phyloP scores from a whole-genome alignment of 805 yeast genomes.

The Candida verbasci region DNA sequence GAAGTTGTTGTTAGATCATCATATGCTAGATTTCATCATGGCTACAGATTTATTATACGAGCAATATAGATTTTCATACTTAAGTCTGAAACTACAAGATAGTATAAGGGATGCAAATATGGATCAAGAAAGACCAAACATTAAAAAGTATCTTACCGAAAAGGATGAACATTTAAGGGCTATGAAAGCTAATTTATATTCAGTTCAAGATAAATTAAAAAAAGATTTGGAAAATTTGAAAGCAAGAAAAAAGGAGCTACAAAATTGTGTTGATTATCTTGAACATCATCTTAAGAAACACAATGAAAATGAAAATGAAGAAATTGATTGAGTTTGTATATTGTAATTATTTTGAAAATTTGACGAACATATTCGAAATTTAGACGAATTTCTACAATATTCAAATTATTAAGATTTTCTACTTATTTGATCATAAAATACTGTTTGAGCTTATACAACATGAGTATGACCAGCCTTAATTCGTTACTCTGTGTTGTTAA shows the following conservation, averaged over 20 bases:
- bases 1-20: constrained; percentile 58
- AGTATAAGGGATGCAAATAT: constrained; percentile 33
- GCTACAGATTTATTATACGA: constrained; percentile 79
- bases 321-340: no score
- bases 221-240: constrained; percentile 46
- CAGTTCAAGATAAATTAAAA: constrained; percentile 54
- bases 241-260: constrained; percentile 30
- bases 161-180: constrained; percentile 48
- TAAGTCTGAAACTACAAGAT: constrained; percentile 17
- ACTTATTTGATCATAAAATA: no score
- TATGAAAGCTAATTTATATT: constrained; percentile 55
- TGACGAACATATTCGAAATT: no score
- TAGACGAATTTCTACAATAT: no score
- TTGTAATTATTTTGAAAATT: no score
- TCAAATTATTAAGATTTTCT: no score
- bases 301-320: neutral
- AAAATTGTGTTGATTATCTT: constrained; percentile 16
- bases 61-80: constrained; percentile 50
- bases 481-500: no score
- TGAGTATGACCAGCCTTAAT: no score
- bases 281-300: neutral
- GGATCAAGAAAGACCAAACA: constrained; percentile 34
- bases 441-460: no score
- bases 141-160: constrained; percentile 17
- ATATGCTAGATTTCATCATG: constrained; percentile 74